A percentile compares a stretch with the other conserved stretches of the same genome.
These are phyloP conservation scores for Suillus decipiens DNA, from an alignment of 768 basidiomycete genomes.

Conservation along the genomic window DNA sequence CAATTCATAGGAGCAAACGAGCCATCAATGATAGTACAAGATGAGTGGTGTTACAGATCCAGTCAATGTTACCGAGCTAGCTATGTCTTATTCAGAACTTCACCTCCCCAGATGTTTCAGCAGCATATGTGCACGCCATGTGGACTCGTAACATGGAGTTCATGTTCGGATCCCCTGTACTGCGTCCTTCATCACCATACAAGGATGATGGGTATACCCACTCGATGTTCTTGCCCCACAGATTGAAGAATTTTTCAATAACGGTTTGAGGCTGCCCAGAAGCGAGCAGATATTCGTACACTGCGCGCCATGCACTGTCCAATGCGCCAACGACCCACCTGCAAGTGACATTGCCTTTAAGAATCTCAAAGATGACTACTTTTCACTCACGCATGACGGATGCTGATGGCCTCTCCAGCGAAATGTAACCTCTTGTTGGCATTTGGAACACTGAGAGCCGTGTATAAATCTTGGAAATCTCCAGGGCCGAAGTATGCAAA, in stretches of 20 bases:
- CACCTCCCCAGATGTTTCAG: neutral
- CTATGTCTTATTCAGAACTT: neutral
- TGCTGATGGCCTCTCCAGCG: constrained; percentile 41
- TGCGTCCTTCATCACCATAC: neutral
- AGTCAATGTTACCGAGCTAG: neutral
- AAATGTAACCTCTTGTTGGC: constrained; percentile 34
- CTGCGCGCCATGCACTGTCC: constrained; percentile 38
- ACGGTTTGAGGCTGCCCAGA: constrained; percentile 14
- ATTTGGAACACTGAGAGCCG: constrained; percentile 33
- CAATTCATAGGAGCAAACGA: neutral
- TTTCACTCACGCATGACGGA: constrained; percentile 32
- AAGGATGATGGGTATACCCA: constrained; percentile 20
- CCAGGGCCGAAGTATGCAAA: constrained; percentile 45
- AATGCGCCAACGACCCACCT: constrained; percentile 44
- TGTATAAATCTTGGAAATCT: constrained; percentile 36
- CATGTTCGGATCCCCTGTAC: neutral
- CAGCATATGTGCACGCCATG: constrained; percentile 5
- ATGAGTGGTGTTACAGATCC: neutral
- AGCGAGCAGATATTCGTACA: constrained; percentile 27
- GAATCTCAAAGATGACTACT: neutral
- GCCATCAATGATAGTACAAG: neutral
- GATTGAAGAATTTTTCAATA: constrained; percentile 19
- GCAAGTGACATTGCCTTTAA: neutral
- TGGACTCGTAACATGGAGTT: neutral
- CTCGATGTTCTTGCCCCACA: constrained; percentile 36